phyloP scores from a whole-genome alignment of 805 yeast species.

The Ogataea methylovora region DNA sequence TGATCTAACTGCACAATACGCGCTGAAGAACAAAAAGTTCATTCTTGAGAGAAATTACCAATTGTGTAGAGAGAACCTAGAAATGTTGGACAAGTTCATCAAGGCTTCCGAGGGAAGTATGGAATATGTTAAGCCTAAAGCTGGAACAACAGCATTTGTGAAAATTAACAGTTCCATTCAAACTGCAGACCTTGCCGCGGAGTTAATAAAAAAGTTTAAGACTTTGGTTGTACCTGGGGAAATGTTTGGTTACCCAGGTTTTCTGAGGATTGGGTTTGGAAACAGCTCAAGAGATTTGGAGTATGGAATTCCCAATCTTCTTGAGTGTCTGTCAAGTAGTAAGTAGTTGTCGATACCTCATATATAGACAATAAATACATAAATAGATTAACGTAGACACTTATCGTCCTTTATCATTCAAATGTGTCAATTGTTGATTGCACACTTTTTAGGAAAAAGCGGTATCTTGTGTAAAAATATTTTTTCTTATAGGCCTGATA shows the following conservation, averaged over 20 bases:
- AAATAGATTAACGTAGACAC: too few species aligned
- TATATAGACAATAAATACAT: too few species aligned
- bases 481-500: too few species aligned
- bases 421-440: too few species aligned
- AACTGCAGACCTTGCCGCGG: conserved; percentile 27
- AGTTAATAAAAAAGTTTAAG: conserved; percentile 27
- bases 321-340: too few species aligned
- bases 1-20: conserved; percentile 37
- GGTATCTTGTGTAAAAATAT: too few species aligned
- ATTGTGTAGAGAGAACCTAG: conserved; percentile 32
- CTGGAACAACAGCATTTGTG: conserved; percentile 41
- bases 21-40: conserved; percentile 25
- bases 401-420: too few species aligned
- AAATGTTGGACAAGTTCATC: conserved; percentile 27
- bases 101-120: conserved; percentile 23
- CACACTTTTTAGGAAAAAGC: too few species aligned
- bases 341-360: too few species aligned
- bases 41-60: conserved; percentile 32
- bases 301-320: too few species aligned
- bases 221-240: conserved; percentile 45
- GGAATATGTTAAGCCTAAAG: conserved; percentile 35
- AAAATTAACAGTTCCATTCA: conserved; percentile 20
- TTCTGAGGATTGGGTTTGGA: conserved; percentile 41
- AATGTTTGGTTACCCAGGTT: conserved; percentile 33
- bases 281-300: conserved; percentile 31